Evolutionary conservation across 208 protist genomes (phyloP), one percentile per base, ranked within the genome.

Genomic region (Phytomonas serpens): DNA sequence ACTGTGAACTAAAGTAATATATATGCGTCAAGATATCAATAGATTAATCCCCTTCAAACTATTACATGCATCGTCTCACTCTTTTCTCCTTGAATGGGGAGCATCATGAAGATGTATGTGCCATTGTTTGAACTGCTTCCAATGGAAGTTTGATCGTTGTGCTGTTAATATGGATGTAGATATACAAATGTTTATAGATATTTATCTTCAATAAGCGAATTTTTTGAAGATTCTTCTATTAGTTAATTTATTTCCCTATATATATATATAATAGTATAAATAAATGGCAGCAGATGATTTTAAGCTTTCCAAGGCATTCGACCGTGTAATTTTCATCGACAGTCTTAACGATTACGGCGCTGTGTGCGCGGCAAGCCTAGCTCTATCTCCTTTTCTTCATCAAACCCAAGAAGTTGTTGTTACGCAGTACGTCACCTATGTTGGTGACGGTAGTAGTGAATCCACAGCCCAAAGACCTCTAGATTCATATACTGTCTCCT

Each of bases 361-460:
- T 38, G 42, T 69, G 37, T 67, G 31, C 34, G 76, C 64, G 14
- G 72, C 67, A n/a, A 31, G 47, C 16, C 42, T 80, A 57, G 76
- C 76, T 27, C 36, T 64, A 27, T 77, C 76, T 2, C 76, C 72
- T n/a, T 72, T 80, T 64, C 52, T 80, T 30, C 61, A 51, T 47
- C 63, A 64, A 30, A 19, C 66, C 9, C 74, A 78, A 65, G 29
- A 57, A 14, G 69, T 78, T 32, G 36, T 69, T 19, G n/a, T 78
- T 30, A 52, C 57, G 27, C 68, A 70, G 47, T 33, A 34, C 51
- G 42, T 34, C 29, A 7, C 29, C 4, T 40, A 23, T 33, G 71
- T 29, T 63, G 38, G 51, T 38, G 9, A 30, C 52, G 57, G 37
- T 32, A 30, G 19, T 19, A 27, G 4, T 19, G 19, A 57, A 27